phyloP scores from a whole-genome alignment of 2,329 filamentous ascomycete species.

The Paecilomyces fulvus region DNA sequence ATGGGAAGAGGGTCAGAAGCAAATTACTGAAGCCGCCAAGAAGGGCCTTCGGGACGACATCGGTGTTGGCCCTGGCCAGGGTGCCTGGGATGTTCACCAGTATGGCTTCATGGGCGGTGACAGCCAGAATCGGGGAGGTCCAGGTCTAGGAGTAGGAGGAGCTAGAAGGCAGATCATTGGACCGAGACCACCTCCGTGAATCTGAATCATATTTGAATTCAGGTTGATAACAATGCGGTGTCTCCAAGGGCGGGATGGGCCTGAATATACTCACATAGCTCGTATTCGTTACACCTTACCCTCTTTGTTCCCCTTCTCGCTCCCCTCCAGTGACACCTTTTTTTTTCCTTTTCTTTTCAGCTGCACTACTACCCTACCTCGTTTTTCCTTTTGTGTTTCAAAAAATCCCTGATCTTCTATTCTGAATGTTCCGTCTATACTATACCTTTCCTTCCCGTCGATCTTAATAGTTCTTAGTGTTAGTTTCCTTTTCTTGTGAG shows the following conservation, averaged over 20 bases:
- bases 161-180: constrained; percentile 55
- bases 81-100: constrained; percentile 55
- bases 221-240: background rate
- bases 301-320: background rate
- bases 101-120: constrained; percentile 58
- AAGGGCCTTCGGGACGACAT: constrained; percentile 32
- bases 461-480: background rate
- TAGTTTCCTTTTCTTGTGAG: background rate
- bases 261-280: too few relatives aligned
- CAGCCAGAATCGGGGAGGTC: constrained; percentile 48
- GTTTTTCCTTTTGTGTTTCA: background rate
- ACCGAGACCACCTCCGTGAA: constrained; percentile 43
- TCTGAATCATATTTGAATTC: background rate
- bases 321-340: background rate
- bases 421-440: background rate
- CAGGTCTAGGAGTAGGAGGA: constrained; percentile 46
- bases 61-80: constrained; percentile 40
- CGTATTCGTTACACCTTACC: too few relatives aligned
- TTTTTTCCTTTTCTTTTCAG: background rate
- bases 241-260: background rate
- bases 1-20: constrained; percentile 55
- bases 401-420: background rate
- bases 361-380: background rate
- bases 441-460: background rate
- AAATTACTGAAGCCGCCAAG: constrained; percentile 38